These are phyloP conservation scores for Sporothrix brunneoviolacea DNA, from an alignment of 2,329 filamentous ascomycete species.

Conservation along the genomic window DNA sequence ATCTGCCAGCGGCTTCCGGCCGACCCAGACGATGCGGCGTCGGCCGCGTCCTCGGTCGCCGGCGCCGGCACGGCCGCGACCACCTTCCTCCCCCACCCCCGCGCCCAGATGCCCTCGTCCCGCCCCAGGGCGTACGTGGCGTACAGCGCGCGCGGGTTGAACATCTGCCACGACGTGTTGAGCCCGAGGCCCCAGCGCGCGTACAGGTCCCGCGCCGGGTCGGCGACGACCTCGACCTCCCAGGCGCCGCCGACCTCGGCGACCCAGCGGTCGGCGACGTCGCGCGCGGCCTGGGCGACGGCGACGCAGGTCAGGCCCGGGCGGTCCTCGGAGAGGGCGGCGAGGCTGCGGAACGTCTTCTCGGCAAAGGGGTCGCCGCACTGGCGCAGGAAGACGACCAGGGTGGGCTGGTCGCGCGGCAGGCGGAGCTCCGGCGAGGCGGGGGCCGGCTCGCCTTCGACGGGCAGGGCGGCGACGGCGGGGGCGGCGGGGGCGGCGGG, in stretches of 20 bases:
- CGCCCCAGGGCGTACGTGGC: conserved; percentile 51
- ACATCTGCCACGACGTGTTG: conserved; percentile 54
- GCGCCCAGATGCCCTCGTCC: conserved; percentile 54
- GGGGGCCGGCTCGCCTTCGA: conserved; percentile 50
- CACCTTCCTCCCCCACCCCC: conserved; percentile 29
- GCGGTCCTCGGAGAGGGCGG: conserved; percentile 44
- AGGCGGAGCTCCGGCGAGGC: conserved; percentile 44
- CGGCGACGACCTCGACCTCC: conserved; percentile 52
- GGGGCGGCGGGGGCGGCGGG: conserved; percentile 22
- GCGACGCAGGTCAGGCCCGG: conserved; percentile 50
- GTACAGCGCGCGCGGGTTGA: conserved; percentile 52
- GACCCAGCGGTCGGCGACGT: conserved; percentile 52
- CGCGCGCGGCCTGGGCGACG: conserved; percentile 51
- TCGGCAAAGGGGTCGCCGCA: conserved; percentile 71
- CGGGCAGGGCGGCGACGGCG: conserved; percentile 38
- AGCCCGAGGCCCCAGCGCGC: conserved; percentile 60
- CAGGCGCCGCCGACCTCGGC: conserved; percentile 49
- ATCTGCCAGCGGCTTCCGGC: conserved; percentile 61
- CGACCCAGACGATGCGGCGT: conserved; percentile 24
- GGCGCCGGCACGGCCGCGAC: conserved; percentile 3
- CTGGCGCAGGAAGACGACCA: conserved; percentile 64
- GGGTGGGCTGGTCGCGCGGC: conserved; percentile 47
- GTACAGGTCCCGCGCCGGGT: conserved; percentile 52
- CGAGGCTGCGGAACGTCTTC: conserved; percentile 54
- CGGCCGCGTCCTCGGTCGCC: conserved; percentile 21